Evolutionary conservation across 345 rosid species (phyloP), one percentile per base, ranked within the genome.

Genomic region (Citrus inodora): DNA sequence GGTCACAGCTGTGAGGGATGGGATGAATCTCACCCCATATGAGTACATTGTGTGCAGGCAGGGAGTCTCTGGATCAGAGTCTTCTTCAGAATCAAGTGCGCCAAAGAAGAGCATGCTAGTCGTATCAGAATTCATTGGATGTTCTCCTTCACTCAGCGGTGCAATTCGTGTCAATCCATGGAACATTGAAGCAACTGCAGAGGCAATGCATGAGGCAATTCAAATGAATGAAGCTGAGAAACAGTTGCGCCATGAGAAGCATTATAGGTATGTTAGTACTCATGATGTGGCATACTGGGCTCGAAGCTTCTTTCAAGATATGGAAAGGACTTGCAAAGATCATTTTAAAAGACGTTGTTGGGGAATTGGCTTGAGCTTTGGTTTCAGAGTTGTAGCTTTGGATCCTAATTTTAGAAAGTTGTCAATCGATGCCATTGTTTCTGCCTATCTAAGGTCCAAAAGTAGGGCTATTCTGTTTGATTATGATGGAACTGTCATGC

Each of bases 231-330:
- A 86, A 81, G 67, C 85, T 78, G 95, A 92, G 83, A 88, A 92
- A 82, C 87, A 92, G 60, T 76, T 92, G 87, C 91, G 99, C 28
- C 99, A 95, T 80, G 99, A 95, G 88, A 95, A 95, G 85, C 99
- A 95, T 86, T 95, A 91, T 71, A 88, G 87, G 83, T 92, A 92
- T 77, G 91, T 92, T 28, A 90, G 88, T 86, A 80, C 88, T 24
- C 96, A 92, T 79, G 93, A 92, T 81, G 93, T 90, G 64, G 92
- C 93, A 3, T 92, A 90, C 82, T 92, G 96, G 96, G 86, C 93
- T 11, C 78, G 81, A 64, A 92, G 96, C 83, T 92, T 92, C 83
- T 90, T 82, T 84, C 93, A 88, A 73, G 96, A 92, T 77, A 76
- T 92, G 91, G 93, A 92, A 80, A 89, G 93, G 86, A 81, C 87